Evolutionary conservation across 2,329 filamentous ascomycete genomes (phyloP), one percentile per base, ranked within the genome.

Genomic region (Monilinia aucupariae): DNA sequence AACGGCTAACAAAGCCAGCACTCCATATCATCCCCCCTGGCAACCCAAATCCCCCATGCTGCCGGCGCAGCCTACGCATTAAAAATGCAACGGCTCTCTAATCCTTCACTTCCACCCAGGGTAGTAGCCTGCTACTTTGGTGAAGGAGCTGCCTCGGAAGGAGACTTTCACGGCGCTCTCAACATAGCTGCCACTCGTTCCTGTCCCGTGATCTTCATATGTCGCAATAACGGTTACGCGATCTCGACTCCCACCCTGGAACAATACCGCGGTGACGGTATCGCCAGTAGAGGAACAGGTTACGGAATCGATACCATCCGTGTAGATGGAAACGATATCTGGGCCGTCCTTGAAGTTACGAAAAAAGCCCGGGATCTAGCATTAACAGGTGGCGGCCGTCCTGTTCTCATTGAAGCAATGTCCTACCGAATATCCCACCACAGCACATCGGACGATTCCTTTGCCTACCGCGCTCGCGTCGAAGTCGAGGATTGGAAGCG

Each of bases 391-490:
- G 71, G 68, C 6, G 70, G 71, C 1, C 65, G 68, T 50, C 91
- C 90, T n/a, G 84, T 99, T 0, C 79, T 99, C 9, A 88, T 99
- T 48, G 94, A 99, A 77, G 92, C 92, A 62, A 96, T 99, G 90
- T 93, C 90, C 30, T 99, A 99, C 77, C 91, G 94, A n/a, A 92
- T 97, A 50, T 93, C 90, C 8, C 92, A 99, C 74, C 94, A 99
- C 78, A 96, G 91, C 76, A 99, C 94, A 0, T 94, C 90, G 0
- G 94, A 99, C 73, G 94, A 99, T 77, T 94, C 90, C 32, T 99
- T 97, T 72, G 94, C 94, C 0, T 99, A 99, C 78, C 89, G 94
- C 10, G 92, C 92, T 1, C 86, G 89, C 32, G 87, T 97, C 0
- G 94, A 99, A 73, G 94, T 99, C 9, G 90, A 96, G 74, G 91